Base-by-base conservation (phyloP, 345 rosid species). In the Erodium maritimum region DNA sequence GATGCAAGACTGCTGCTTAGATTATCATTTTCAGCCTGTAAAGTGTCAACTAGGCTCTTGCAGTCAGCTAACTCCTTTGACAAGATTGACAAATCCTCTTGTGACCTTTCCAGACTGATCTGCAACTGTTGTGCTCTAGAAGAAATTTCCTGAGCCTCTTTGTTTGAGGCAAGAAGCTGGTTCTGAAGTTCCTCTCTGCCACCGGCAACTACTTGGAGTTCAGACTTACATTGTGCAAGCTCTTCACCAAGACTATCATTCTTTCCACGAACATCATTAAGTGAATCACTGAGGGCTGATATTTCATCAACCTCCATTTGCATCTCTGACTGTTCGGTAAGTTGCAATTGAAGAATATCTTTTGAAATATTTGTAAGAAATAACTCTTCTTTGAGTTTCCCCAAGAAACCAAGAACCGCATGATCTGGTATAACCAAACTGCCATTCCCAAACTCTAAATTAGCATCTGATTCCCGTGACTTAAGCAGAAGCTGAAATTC, bases 321-420 rank as follows among this genome's bases (percentile, higher is more conserved):
- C 64, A 75, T 60, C 75, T 58, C 63, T 59, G 80, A 80, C 54
- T 72, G 82, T 63, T 91, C 96, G 58, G 68, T 60, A 22, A 91
- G 73, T 69, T 88, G 93, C 73, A 79, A 57, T 54, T 75, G 73
- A 56, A 74, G 67, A 62, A 86, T 68, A 74, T 84, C 81, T 65
- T 79, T 87, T 25, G 60, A 59, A 64, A 79, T 73, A 42, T 66
- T 76, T 29, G 83, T 50, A 34, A 83, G 64, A 63, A 77, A 80
- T 42, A 89, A 63, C 58, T 86, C 84, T 64, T 84, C 91, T 37
- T 72, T 77, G 45, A 89, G 69, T 77, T 72, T 76, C 69, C 76
- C 89, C 54, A 77, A 29, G 11, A 64, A 78, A 63, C 48, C 68
- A 16, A 19, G 45, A 66, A 19, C 0, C 61, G 19, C 50, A 68